Base-by-base conservation (phyloP, 345 rosid species). In the Hypericum androsaemum region DNA sequence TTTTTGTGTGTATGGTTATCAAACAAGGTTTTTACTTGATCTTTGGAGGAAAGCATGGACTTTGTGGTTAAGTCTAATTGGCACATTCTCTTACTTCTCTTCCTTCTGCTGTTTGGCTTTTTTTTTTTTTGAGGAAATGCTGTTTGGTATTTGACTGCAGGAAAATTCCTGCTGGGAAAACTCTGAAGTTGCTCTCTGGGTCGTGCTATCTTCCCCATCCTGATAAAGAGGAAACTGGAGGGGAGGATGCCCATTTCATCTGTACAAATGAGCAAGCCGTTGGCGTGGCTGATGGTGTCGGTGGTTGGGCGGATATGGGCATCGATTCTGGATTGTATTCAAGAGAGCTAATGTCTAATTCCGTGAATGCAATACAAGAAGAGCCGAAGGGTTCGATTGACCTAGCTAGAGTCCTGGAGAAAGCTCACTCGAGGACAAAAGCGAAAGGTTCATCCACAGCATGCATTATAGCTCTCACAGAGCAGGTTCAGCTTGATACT, bases 211-310 rank as follows among this genome's bases (percentile, higher is more conserved):
- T 58, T 0, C 73, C 73, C 0, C 58, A 68, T 16, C 39, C 14
- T 3, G 7, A 37, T 41, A 6, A 35, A 1, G 12, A n/a, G 0
- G 50, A 28, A 10, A 55, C 67, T 2, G 12, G 1, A 1, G 65
- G 73, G 5, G 58, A 63, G 8, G 73, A 68, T 8, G 68, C 68
- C 0, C 64, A 59, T 43, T 68, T 68, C 14, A 2, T 63, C 1
- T 44, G 15, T 37, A 12, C 10, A 15, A 54, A 40, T 7, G 16
- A 46, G 50, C 39, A 50, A 5, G 12, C 57, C 8, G 12, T 68
- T 5, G 68, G 68, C 3, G 58, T 69, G 3, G 64, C 64, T 8
- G 73, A 68, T 45, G 73, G 68, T 6, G 65, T 63, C 11, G 62
- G 73, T 1, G 58, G 58, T 0, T 63, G 68, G 73, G 59, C 55